Evolutionary conservation across 441 rosid species (phyloP), one percentile per base, ranked within the genome.

Genomic region (Erodium moschatum): DNA sequence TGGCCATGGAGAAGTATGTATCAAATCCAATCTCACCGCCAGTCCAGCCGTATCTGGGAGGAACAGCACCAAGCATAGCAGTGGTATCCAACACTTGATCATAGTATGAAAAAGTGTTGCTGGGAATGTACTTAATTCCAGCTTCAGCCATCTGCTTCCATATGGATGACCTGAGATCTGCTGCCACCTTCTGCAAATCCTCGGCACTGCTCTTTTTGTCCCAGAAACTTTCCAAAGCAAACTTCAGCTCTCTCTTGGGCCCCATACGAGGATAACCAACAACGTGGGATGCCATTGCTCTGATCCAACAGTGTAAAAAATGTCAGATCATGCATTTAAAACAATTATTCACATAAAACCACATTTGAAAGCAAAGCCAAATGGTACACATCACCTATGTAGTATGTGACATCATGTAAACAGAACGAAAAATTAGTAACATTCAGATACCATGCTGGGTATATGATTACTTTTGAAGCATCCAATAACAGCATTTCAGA

Each of bases 191-290:
- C 70, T 86, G 79, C 84, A 93, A 79, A 73, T 93, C 96, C 18
- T 83, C 89, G 0, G 96, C 97, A 38, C 77, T 89, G 87, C 86
- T 93, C 90, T 93, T 93, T 29, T 83, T 83, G 81, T 93, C 98
- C 98, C 98, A 93, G 84, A 93, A 93, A 12, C 96, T 89, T 56
- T 93, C 98, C 89, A 91, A 76, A 0, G 98, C 97, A 66, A 90
- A 93, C 81, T 90, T 93, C 97, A 29, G 31, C 31, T 29, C 31
- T 29, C 31, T 29, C 31, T 29, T 29, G 31, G 31, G 31, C 31
- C 31, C 98, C 98, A 93, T 93, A 54, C 97, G 95, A 48, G 98
- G 98, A 31, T 93, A 93, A 82, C 98, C 97, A 87, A 88, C 97
- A 81, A 93, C 79, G 81, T 93, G 98, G 40, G 97, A 89, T 4